A percentile compares a stretch with the other conserved stretches of the same genome.
These are phyloP conservation scores for Camellia japonica DNA, from an alignment of 148 eudicot genomes.

Conservation along the genomic window DNA sequence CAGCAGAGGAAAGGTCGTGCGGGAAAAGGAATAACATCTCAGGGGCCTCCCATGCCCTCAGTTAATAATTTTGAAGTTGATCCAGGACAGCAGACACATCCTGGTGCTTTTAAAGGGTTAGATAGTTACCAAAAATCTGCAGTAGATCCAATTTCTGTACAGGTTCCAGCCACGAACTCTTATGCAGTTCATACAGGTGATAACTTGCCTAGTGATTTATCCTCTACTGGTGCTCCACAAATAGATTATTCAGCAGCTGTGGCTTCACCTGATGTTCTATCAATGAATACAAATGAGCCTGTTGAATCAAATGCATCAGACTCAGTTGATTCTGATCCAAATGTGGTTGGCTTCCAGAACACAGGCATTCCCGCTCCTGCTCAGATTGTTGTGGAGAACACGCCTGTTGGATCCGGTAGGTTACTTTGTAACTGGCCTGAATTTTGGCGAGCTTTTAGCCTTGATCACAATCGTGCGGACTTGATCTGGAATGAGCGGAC, in stretches of 20 bases:
- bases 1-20: slow-evolving; percentile 72
- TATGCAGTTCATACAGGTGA: slow-evolving; percentile 47
- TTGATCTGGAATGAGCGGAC: slow-evolving; percentile 99
- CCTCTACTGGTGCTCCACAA: slow-evolving; percentile 33
- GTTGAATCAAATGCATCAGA: slow-evolving; percentile 37
- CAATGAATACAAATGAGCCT: slow-evolving; percentile 27
- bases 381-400: slow-evolving; percentile 88
- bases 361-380: slow-evolving; percentile 83
- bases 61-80: slow-evolving; percentile 45
- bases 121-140: slow-evolving; percentile 42
- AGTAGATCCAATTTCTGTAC: slow-evolving; percentile 34
- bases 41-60: slow-evolving; percentile 45
- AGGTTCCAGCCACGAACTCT: slow-evolving; percentile 32
- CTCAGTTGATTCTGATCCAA: slow-evolving; percentile 47
- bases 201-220: slow-evolving; percentile 36
- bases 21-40: slow-evolving; percentile 45
- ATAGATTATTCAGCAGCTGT: neutral
- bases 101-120: slow-evolving; percentile 31
- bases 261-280: slow-evolving; percentile 37
- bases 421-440: slow-evolving; percentile 94
- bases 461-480: slow-evolving; percentile 98
- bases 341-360: slow-evolving; percentile 36
- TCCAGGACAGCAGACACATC: slow-evolving; percentile 36
- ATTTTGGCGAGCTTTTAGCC: slow-evolving; percentile 97
- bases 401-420: slow-evolving; percentile 92